These are phyloP conservation scores for Nothophytophthora sp. DNA, from an alignment of 352 stramenopile genomes.

Conservation along the genomic window DNA sequence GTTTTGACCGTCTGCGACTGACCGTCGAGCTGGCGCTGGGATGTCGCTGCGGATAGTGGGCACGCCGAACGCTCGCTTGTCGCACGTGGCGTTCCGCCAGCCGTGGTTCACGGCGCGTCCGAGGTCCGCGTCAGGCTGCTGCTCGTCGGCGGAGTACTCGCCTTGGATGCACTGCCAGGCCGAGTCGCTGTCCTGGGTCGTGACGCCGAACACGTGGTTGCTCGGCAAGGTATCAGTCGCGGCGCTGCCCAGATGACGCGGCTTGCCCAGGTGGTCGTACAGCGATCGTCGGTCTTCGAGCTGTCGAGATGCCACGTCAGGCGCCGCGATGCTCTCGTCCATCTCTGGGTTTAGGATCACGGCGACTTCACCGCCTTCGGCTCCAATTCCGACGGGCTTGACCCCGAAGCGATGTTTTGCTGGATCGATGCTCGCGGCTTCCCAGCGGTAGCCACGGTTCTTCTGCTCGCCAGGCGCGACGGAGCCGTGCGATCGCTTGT, in stretches of 20 bases:
- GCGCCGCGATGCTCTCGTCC: constrained; percentile 46
- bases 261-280: constrained; percentile 72
- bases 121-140: constrained; percentile 83
- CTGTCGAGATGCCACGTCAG: constrained; percentile 56
- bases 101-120: constrained; percentile 81
- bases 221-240: constrained; percentile 31
- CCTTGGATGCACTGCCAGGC: constrained; percentile 85
- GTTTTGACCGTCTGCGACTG: constrained; percentile 90
- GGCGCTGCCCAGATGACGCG: constrained; percentile 55
- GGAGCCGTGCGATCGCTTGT: constrained; percentile 78
- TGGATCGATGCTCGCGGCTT: constrained; percentile 64
- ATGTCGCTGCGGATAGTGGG: constrained; percentile 90
- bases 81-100: constrained; percentile 78
- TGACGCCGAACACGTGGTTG: constrained; percentile 68
- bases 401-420: constrained; percentile 72
- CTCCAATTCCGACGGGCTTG: constrained; percentile 32
- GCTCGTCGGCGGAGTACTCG: constrained; percentile 76
- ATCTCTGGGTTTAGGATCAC: constrained; percentile 72
- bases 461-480: constrained; percentile 86
- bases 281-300: constrained; percentile 77
- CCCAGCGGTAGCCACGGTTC: constrained; percentile 84
- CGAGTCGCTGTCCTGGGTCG: constrained; percentile 49
- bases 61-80: constrained; percentile 72
- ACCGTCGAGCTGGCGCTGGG: constrained; percentile 58
- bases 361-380: constrained; percentile 44